phyloP scores from a whole-genome alignment of 768 basidiomycete species.

The Leccinellum rugosiceps region DNA sequence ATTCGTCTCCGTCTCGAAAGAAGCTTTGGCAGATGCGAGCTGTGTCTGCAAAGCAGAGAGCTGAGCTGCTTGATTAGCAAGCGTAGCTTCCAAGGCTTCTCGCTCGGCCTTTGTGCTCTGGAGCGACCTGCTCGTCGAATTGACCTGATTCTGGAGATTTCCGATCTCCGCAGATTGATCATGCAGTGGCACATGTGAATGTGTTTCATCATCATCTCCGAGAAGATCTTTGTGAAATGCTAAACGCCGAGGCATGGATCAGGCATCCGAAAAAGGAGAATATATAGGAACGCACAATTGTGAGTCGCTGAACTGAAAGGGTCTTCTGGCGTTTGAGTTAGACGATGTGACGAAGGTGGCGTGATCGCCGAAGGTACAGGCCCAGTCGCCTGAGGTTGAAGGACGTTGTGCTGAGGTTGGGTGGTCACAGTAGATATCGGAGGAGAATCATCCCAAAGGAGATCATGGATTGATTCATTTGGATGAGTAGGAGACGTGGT shows the following conservation, averaged over 20 bases:
- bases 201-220: slow-evolving; percentile 60
- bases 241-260: slow-evolving; percentile 8
- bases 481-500: slow-evolving; percentile 36
- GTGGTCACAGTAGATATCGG: slow-evolving; percentile 37
- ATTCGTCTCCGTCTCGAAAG: slow-evolving; percentile 82
- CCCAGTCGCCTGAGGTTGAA: slow-evolving; percentile 40
- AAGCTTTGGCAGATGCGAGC: slow-evolving; percentile 76
- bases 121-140: slow-evolving; percentile 72
- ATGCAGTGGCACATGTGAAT: slow-evolving; percentile 51
- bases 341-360: slow-evolving; percentile 26
- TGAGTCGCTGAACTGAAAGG: slow-evolving; percentile 44
- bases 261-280: background rate
- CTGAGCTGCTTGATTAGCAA: slow-evolving; percentile 68
- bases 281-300: slow-evolving; percentile 18
- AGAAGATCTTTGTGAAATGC: slow-evolving; percentile 53
- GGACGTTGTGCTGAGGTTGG: slow-evolving; percentile 22
- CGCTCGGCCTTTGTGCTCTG: slow-evolving; percentile 66
- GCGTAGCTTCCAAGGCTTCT: slow-evolving; percentile 55
- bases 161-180: slow-evolving; percentile 85
- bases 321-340: slow-evolving; percentile 35
- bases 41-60: slow-evolving; percentile 81
- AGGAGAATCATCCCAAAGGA: slow-evolving; percentile 56
- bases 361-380: slow-evolving; percentile 25
- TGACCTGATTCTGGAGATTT: slow-evolving; percentile 80
- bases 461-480: slow-evolving; percentile 41